phyloP scores from a whole-genome alignment of 352 stramenopile genomes.

The Phytophthora uliginosa region DNA sequence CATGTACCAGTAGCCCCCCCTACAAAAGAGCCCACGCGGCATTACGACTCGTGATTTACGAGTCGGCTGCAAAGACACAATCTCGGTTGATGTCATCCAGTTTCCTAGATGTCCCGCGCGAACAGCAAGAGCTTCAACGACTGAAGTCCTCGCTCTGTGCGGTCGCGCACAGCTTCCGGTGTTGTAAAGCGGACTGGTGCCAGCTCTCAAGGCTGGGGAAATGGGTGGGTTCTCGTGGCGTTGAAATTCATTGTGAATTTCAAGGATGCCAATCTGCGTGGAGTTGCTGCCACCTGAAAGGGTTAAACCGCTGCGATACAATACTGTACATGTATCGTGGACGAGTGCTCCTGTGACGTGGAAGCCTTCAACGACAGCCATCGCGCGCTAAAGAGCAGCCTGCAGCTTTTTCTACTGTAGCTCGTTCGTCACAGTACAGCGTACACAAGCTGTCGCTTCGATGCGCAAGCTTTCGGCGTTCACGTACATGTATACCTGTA shows the following conservation, averaged over 20 bases:
- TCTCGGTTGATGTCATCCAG: conserved; percentile 20
- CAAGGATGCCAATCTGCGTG: neutral
- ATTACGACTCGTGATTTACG: conserved; percentile 1
- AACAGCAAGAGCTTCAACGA: conserved; percentile 25
- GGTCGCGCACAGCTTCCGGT: conserved; percentile 17
- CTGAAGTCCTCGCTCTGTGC: conserved; percentile 7
- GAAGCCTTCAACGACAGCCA: conserved; percentile 12
- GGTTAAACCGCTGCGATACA: neutral
- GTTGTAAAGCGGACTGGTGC: conserved; percentile 12
- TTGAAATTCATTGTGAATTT: neutral
- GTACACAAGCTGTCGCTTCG: neutral
- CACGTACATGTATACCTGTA: too few species aligned
- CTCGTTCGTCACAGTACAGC: neutral
- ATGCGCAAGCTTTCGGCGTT: neutral
- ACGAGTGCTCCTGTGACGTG: conserved; percentile 9
- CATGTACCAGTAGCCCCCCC: conserved; percentile 6
- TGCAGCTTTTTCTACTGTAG: conserved; percentile 19
- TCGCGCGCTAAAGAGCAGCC: neutral
- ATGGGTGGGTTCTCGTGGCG: conserved; percentile 14
- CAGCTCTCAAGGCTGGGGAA: conserved; percentile 14
- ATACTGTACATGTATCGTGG: neutral
- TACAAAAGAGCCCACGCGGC: conserved; percentile 6
- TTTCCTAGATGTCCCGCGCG: conserved; percentile 8
- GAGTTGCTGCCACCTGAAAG: neutral
- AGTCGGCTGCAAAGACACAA: conserved; percentile 21